Base-by-base conservation (phyloP, 805 yeast species). In the Sungouiella blattae region DNA sequence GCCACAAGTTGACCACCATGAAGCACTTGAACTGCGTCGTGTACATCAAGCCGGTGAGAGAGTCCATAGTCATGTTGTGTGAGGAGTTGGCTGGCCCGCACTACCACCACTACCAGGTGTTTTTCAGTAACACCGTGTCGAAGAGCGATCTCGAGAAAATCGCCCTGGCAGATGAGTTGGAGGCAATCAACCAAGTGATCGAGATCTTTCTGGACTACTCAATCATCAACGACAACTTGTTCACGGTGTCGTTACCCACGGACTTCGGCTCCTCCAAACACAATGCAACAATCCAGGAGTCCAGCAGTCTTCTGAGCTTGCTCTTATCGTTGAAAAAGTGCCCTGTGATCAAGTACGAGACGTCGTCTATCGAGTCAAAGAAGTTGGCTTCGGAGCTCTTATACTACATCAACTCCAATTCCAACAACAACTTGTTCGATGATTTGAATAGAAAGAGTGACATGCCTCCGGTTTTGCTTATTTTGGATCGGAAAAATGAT, bases 151-250 rank as follows among this genome's bases (percentile, higher is more conserved):
- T 93, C 47, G 99, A 93, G 55, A 71, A 85, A 33, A 55, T 93
- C 30, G 98, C 98, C 0, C 96, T 87, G 57, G 75, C 86, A 3
- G 99, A 93, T 58, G 93, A 86, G 52, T 69, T 80, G 50, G 98
- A 91, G 55, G 77, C 79, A 7, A 83, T 93, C 7, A 64, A 71
- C 4, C 75, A 75, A 39, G 87, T 93, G 4, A 78, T 83, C 34
- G 98, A 93, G 53, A 55, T 89, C 26, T 93, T 87, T 55, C 85
- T 82, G 48, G 97, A 93, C 58, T 89, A 83, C 55, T 69, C 77
- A 43, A 79, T 86, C 6, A 61, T 91, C 35, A 87, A 87, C 57
- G 69, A 69, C 39, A 83, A 85, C 48, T 61, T 91, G 22, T 85
- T 79, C 53, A 28, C 49, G 18, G 18, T 43, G 48, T 63, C 16